phyloP scores from a whole-genome alignment of 2,329 filamentous ascomycete species.

The Oidium heveae region DNA sequence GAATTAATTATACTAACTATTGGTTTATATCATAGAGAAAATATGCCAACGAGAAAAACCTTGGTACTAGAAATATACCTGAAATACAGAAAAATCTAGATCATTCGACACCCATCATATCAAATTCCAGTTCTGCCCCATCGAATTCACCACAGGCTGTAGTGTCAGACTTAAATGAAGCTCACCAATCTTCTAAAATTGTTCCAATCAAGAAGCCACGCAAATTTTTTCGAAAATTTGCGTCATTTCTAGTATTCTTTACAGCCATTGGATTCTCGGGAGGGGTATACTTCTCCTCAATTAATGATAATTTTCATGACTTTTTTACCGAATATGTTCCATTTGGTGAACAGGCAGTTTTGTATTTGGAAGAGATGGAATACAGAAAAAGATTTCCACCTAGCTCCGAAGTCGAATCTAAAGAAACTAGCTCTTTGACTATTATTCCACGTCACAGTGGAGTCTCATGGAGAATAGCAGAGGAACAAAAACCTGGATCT shows the following conservation, averaged over 20 bases:
- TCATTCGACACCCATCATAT: slow-evolving; percentile 18
- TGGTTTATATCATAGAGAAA: slow-evolving; percentile 21
- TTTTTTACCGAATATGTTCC: slow-evolving; percentile 96
- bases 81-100: slow-evolving; percentile 25
- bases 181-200: slow-evolving; percentile 18
- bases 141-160: slow-evolving; percentile 11
- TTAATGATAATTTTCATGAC: slow-evolving; percentile 96
- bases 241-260: slow-evolving; percentile 54
- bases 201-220: slow-evolving; percentile 24
- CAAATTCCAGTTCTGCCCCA: slow-evolving; percentile 9
- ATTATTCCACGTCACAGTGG: slow-evolving; percentile 71
- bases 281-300: slow-evolving; percentile 74
- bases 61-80: slow-evolving; percentile 17
- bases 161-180: slow-evolving; percentile 20
- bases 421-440: slow-evolving; percentile 36
- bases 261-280: slow-evolving; percentile 59
- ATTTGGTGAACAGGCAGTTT: slow-evolving; percentile 78
- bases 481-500: slow-evolving; percentile 24
- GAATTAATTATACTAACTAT: slow-evolving; percentile 5
- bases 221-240: slow-evolving; percentile 49
- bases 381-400: slow-evolving; percentile 65
- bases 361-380: slow-evolving; percentile 87
- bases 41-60: slow-evolving; percentile 27
- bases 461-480: slow-evolving; percentile 52
- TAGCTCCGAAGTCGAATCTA: slow-evolving; percentile 11